Evolutionary conservation across 805 yeast genomes (phyloP).

Genomic region (Candida ovalis): DNA sequence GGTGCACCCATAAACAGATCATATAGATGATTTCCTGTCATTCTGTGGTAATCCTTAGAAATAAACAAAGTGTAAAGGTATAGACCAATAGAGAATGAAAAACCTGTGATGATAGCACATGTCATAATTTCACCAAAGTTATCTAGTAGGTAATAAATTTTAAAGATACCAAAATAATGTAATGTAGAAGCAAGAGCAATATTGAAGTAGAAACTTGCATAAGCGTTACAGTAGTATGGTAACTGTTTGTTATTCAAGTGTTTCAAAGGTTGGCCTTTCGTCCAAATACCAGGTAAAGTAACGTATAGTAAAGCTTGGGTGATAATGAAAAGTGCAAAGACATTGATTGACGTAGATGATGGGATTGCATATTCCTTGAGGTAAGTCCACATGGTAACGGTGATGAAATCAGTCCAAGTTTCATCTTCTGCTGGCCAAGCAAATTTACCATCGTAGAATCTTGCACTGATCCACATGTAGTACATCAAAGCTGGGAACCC

Average conservation of each 20-base stretch:
- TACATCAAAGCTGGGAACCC: conserved; percentile 94
- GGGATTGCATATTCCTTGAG: conserved; percentile 58
- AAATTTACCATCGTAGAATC: conserved; percentile 68
- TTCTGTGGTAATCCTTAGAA: conserved; percentile 75
- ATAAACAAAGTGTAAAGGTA: conserved; percentile 64
- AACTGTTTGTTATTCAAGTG: conserved; percentile 78
- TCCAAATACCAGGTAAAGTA: conserved; percentile 89
- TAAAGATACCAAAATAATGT: conserved; percentile 74
- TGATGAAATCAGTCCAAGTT: conserved; percentile 46
- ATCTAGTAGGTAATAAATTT: conserved; percentile 70
- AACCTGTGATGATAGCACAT: conserved; percentile 80
- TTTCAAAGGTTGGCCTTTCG: conserved; percentile 87
- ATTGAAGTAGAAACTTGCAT: conserved; percentile 74
- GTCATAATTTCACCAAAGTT: conserved; percentile 90
- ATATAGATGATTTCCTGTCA: conserved; percentile 88
- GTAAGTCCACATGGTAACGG: conserved; percentile 37
- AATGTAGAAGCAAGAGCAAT: conserved; percentile 53
- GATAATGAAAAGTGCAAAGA: conserved; percentile 67
- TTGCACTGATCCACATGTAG: conserved; percentile 92
- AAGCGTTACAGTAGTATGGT: conserved; percentile 92
- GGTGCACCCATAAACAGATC: conserved; percentile 98
- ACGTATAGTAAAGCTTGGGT: conserved; percentile 74
- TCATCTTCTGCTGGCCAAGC: conserved; percentile 64
- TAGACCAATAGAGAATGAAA: conserved; percentile 59
- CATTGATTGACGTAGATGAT: conserved; percentile 54